phyloP scores from a whole-genome alignment of 2,329 filamentous ascomycete species.

The Fusarium floridanum region DNA sequence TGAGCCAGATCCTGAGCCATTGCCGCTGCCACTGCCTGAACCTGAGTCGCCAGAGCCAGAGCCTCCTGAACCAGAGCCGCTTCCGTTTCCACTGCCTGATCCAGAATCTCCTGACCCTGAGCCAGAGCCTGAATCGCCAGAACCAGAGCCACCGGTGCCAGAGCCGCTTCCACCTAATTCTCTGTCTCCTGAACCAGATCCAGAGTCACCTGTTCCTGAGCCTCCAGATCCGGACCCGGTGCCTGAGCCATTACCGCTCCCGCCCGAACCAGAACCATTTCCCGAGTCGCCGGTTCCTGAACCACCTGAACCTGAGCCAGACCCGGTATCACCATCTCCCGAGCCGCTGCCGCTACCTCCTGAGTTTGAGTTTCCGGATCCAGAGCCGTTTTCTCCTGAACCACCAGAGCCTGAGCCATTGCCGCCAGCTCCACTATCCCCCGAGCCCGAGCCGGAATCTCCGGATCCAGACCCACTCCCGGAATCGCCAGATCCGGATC shows the following conservation, averaged over 20 bases:
- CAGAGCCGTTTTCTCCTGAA: neutral
- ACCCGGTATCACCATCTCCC: neutral
- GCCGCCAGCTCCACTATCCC: neutral
- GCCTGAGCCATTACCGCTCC: too few relatives aligned
- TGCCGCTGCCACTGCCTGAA: neutral
- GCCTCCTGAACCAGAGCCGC: neutral
- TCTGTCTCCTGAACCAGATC: neutral
- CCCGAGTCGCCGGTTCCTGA: neutral
- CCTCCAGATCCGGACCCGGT: too few relatives aligned
- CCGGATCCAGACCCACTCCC: neutral
- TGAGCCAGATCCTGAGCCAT: neutral
- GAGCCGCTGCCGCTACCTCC: neutral
- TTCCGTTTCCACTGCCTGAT: neutral
- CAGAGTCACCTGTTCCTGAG: neutral
- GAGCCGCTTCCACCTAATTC: neutral
- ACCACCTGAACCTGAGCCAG: neutral
- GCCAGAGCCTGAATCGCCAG: neutral
- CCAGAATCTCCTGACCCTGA: neutral
- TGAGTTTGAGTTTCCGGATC: neutral
- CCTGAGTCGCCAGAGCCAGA: neutral
- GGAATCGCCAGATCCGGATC: neutral
- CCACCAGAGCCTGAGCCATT: neutral
- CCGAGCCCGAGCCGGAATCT: neutral
- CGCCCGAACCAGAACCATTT: too few relatives aligned
- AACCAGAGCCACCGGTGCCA: neutral